Conservation (phyloP, 129 eudicot species). For the Lactuca sativa region DNA sequence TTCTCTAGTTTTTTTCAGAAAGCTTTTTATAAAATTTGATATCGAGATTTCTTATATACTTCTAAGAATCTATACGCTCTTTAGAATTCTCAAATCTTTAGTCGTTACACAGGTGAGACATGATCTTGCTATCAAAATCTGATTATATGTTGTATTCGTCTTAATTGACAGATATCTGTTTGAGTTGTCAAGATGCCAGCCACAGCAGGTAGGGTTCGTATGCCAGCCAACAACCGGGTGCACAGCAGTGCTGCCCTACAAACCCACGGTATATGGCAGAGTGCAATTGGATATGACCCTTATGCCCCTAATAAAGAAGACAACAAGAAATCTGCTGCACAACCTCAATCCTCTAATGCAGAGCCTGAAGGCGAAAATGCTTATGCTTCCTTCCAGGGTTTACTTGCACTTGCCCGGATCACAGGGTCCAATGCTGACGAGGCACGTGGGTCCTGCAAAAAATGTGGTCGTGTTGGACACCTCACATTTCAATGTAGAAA, state of each 20-base stretch:
- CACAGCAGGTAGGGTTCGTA: slow-evolving; percentile 98
- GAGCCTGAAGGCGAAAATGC: slow-evolving; percentile 83
- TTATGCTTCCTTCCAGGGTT: slow-evolving; percentile 81
- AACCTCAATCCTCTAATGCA: slow-evolving; percentile 40
- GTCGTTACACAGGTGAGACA: neutral
- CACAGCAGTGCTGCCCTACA: slow-evolving; percentile 95
- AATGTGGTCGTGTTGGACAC: slow-evolving; percentile 94
- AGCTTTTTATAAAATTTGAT: too few relatives aligned
- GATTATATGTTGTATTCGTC: neutral
- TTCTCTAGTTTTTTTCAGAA: too few relatives aligned
- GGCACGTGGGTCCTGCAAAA: slow-evolving; percentile 92
- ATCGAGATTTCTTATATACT: neutral
- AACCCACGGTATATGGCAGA: slow-evolving; percentile 98
- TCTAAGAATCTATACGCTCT: neutral
- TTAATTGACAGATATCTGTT: slow-evolving; percentile 24
- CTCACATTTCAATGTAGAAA: slow-evolving; percentile 85
- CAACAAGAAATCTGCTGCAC: slow-evolving; percentile 46
- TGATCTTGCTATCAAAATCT: neutral
- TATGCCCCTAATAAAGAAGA: slow-evolving; percentile 90
- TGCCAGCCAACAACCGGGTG: slow-evolving; percentile 98
- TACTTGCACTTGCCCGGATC: slow-evolving; percentile 79
- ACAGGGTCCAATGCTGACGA: slow-evolving; percentile 75
- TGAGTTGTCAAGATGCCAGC: slow-evolving; percentile 80
- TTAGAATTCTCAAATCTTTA: neutral
- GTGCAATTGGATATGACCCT: slow-evolving; percentile 88